Evolutionary conservation across 805 yeast species (phyloP).

Genomic region (Wickerhamomyces hampshirensis): DNA sequence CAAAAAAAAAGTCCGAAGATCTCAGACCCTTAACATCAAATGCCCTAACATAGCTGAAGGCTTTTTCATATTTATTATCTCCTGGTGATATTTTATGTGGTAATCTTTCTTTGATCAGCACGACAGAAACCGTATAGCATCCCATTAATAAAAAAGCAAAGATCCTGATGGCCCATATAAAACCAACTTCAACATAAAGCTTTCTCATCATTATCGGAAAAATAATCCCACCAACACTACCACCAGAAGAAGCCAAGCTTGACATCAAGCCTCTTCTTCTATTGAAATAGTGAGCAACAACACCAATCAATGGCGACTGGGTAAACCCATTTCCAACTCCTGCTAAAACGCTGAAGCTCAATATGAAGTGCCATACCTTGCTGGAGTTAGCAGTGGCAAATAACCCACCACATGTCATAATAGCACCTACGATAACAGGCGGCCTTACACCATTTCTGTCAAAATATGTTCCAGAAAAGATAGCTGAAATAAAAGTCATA

Average conservation of each 20-base stretch:
- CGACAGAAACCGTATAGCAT: constrained; percentile 29
- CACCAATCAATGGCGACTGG: constrained; percentile 53
- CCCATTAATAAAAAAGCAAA: constrained; percentile 40
- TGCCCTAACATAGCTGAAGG: constrained; percentile 23
- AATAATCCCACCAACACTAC: constrained; percentile 48
- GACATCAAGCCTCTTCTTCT: constrained; percentile 51
- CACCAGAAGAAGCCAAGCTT: constrained; percentile 46
- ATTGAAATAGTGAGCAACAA: constrained; percentile 61
- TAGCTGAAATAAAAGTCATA: constrained; percentile 42
- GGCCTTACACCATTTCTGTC: constrained; percentile 46
- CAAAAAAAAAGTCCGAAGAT: constrained; percentile 39
- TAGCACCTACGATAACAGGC: constrained; percentile 38
- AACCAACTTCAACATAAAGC: constrained; percentile 43
- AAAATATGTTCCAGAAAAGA: constrained; percentile 53
- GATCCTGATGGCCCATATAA: constrained; percentile 52
- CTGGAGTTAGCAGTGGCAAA: constrained; percentile 47
- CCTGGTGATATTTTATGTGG: constrained; percentile 24
- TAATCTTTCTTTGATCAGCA: constrained; percentile 38
- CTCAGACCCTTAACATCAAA: constrained; percentile 34
- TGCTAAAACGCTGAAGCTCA: constrained; percentile 47
- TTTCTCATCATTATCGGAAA: constrained; percentile 49
- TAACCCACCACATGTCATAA: constrained; percentile 42
- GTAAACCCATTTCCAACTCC: constrained; percentile 58
- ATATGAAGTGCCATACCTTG: constrained; percentile 52
- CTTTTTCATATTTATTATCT: constrained; percentile 22